Percentiles rank a stretch among this genome's conserved stretches.
phyloP scores from a whole-genome alignment of 1,284 basidiomycete species.

The Leucoagaricus sp. region DNA sequence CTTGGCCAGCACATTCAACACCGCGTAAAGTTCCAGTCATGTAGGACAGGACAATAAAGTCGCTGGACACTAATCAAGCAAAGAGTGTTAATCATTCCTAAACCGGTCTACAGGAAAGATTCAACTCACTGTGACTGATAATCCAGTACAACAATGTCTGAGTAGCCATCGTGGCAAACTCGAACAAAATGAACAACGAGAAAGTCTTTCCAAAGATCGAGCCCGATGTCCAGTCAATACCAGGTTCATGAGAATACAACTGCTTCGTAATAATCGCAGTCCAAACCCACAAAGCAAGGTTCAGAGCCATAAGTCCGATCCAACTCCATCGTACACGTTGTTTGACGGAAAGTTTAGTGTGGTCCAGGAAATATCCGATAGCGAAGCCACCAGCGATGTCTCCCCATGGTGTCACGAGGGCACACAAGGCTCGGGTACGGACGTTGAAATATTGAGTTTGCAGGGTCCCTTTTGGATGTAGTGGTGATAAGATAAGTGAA shows the following conservation, averaged over 20 bases:
- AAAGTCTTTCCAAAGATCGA: constrained; percentile 31
- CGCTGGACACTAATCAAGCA: constrained; percentile 29
- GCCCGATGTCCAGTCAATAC: constrained; percentile 34
- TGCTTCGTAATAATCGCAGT: constrained; percentile 35
- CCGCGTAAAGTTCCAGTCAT: constrained; percentile 36
- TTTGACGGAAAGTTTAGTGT: constrained; percentile 29
- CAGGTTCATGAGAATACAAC: constrained; percentile 27
- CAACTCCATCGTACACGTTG: constrained; percentile 33
- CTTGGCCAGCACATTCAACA: constrained; percentile 34
- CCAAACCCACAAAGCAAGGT: constrained; percentile 35
- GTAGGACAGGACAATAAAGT: constrained; percentile 34
- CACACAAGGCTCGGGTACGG: constrained; percentile 31
- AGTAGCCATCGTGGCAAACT: constrained; percentile 34
- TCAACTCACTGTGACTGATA: constrained; percentile 29
- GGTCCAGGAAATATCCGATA: constrained; percentile 35
- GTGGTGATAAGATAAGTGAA: background rate
- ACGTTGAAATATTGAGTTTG: constrained; percentile 36
- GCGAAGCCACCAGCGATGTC: constrained; percentile 34
- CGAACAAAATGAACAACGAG: constrained; percentile 31
- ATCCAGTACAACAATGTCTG: constrained; percentile 35
- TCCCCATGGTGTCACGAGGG: constrained; percentile 32
- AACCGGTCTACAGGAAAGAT: background rate
- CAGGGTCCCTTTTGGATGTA: constrained; percentile 27
- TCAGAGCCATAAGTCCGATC: constrained; percentile 30
- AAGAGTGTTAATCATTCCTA: background rate